Percentiles rank a stretch among this genome's conserved stretches.
phyloP scores from a whole-genome alignment of 805 yeast genomes.

The Yarrowia yakushimensis region DNA sequence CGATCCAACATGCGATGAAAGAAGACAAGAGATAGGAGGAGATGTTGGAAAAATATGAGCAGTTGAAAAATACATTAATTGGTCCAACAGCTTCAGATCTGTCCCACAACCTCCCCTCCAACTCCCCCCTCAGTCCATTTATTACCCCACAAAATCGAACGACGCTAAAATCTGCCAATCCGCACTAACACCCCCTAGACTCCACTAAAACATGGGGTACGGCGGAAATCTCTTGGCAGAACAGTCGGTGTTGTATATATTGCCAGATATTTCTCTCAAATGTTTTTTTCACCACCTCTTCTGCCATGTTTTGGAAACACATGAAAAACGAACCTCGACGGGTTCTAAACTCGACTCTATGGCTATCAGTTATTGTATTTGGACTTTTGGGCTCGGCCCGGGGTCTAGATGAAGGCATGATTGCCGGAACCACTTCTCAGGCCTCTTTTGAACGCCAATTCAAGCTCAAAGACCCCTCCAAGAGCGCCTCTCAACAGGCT shows the following conservation, averaged over 20 bases:
- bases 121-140: no score
- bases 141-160: no score
- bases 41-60: no score
- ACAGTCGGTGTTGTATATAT: no score
- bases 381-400: conserved; percentile 58
- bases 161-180: no score
- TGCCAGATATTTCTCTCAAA: no score
- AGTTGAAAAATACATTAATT: no score
- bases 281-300: background rate
- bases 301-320: background rate
- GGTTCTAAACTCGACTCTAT: conserved; percentile 43
- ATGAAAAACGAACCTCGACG: conserved; percentile 17
- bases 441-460: conserved; percentile 42
- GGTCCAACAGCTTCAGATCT: no score
- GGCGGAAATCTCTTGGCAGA: no score
- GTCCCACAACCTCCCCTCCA: no score
- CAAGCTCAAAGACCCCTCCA: conserved; percentile 44
- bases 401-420: conserved; percentile 56
- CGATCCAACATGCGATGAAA: no score
- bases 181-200: background rate
- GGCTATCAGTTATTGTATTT: conserved; percentile 46
- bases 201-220: background rate
- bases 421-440: conserved; percentile 46
- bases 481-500: conserved; percentile 40
- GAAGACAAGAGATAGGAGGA: no score